Evolutionary conservation across 2,329 filamentous ascomycete genomes (phyloP).

Genomic region (Graphilbum fragrans): DNA sequence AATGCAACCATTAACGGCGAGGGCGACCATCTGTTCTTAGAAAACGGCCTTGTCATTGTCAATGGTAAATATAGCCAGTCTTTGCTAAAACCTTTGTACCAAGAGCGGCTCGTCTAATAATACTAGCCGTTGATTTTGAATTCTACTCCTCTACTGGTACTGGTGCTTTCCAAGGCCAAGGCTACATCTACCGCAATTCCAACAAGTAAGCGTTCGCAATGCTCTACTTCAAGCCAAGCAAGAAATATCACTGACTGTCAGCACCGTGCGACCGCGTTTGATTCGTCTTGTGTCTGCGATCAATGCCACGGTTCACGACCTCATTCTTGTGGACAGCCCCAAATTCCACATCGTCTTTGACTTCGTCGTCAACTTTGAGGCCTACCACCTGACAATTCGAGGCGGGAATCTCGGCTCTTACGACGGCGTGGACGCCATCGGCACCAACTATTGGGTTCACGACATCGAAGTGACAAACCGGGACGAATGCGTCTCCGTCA

Average conservation of each 20-base stretch:
- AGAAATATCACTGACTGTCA: background rate
- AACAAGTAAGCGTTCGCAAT: constrained; percentile 1
- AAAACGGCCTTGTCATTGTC: constrained; percentile 18
- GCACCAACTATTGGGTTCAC: constrained; percentile 23
- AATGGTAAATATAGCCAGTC: constrained; percentile 13
- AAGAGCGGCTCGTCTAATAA: background rate
- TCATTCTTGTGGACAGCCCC: constrained; percentile 28
- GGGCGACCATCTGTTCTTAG: constrained; percentile 17
- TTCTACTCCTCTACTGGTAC: constrained; percentile 26
- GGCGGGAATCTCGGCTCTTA: constrained; percentile 22
- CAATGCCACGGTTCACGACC: constrained; percentile 33
- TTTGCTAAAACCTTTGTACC: background rate
- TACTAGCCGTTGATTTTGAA: constrained; percentile 27
- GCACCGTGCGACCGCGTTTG: constrained; percentile 25
- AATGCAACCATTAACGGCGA: constrained; percentile 20
- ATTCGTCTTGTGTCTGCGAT: constrained; percentile 27
- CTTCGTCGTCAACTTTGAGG: constrained; percentile 21
- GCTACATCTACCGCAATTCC: constrained; percentile 25
- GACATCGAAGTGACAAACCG: constrained; percentile 24
- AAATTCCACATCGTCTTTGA: constrained; percentile 25
- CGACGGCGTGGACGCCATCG: constrained; percentile 23
- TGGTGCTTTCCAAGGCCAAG: constrained; percentile 35
- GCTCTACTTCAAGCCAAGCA: too few species aligned
- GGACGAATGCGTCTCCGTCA: constrained; percentile 24
- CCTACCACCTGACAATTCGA: constrained; percentile 23